Base-by-base conservation (phyloP, 768 basidiomycete species). In the Tylopilus rubrobrunneus region DNA sequence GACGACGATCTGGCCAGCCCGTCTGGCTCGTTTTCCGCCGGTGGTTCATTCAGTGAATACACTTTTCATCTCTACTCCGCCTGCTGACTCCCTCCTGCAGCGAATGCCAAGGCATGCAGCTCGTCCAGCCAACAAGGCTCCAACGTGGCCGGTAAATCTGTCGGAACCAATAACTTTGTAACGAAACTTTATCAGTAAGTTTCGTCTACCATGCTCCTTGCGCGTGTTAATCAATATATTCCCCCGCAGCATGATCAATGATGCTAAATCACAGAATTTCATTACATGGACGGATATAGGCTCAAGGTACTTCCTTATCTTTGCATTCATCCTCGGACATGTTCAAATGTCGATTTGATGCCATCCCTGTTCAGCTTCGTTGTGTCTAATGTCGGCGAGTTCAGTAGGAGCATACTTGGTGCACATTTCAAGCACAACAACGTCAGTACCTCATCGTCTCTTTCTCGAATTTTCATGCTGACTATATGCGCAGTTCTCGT, bases 371-470 rank as follows among this genome's bases (percentile, higher is more conserved):
- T 28, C 40, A 80, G 87, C 45, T 92, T 93, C 62, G 87, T 92
- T 44, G 90, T 93, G 34, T 87, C 85, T 41, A 91, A 90, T 56
- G 87, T 89, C 45, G 86, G 87, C 68, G 88, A 91, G 66, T 92
- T 93, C 67, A 90, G 88, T 60, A 76, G 88, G 56, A 88, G 82
- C 63, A 91, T 92, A 60, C 76, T 93, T 29, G 89, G 89, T 4
- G 83, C 85, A 3, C 90, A 93, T 66, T 93, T 92, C 73, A 92
- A 92, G 70, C 91, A 93, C 72, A 92, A 91, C 69, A 92, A 92
- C 67, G 89, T 89, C 56, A 52, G 87, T 73, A 80, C 34, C 14
- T 5, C 14, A 44, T 14, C 39, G 36, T 44, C 0, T 37, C 28
- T 56, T 58, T 53, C 55, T 29, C 11, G 9, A 1, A 36, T 44